Evolutionary conservation across 1,284 basidiomycete genomes (phyloP), one percentile per base, ranked within the genome.

Genomic region (Ceratobasidium sp.): DNA sequence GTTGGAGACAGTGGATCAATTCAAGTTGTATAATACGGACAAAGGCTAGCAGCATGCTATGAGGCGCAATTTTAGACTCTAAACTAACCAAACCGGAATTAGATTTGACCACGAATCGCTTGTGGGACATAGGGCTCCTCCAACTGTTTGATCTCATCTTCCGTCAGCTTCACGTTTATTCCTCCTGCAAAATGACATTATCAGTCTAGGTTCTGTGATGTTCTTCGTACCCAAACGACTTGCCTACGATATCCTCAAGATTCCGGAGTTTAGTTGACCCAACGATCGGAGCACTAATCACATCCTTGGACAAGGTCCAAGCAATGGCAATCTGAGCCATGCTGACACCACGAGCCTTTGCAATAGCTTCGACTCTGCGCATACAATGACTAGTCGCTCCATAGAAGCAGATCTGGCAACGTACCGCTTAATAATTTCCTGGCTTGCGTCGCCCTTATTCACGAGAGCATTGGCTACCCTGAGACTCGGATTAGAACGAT

Each of bases 381-480:
- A 38, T 38, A 38, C 8, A 8, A 38, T 38, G n/a, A n/a, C n/a
- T n/a, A n/a, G n/a, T n/a, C n/a, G n/a, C n/a, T n/a, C n/a, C n/a
- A n/a, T n/a, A n/a, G n/a, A n/a, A n/a, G n/a, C n/a, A n/a, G n/a
- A n/a, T n/a, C n/a, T n/a, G n/a, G n/a, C n/a, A n/a, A 38, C 38
- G 8, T 8, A 81, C 79, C 83, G 80, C 54, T 83, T 83, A 46
- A 85, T 79, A 67, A 82, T 81, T 8, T n/a, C n/a, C n/a, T n/a
- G n/a, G n/a, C n/a, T n/a, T n/a, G n/a, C n/a, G n/a, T n/a, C n/a
- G n/a, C n/a, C n/a, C n/a, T n/a, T n/a, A n/a, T n/a, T n/a, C n/a
- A n/a, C n/a, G n/a, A 81, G 12, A 75, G 59, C 10, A 68, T 80
- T 27, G 77, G 44, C 27, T 27, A 60, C 54, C 57, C 52, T 55